Conservation (phyloP, 352 stramenopile species). For the Thraustotheca clavata region DNA sequence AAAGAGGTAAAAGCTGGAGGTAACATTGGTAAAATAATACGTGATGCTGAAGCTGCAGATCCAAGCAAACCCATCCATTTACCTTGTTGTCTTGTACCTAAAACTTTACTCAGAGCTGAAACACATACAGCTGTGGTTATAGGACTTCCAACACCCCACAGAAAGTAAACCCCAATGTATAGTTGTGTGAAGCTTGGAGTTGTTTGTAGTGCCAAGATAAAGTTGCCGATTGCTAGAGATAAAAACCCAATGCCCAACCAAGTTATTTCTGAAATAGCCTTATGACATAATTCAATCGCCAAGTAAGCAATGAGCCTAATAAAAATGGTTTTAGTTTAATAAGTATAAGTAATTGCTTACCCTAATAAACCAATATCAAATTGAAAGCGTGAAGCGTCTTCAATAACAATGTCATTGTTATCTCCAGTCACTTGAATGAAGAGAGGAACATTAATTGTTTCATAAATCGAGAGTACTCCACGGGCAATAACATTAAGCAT, state of each 20-base stretch:
- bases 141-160: slow-evolving; percentile 56
- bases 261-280: slow-evolving; percentile 50
- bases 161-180: slow-evolving; percentile 25
- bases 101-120: slow-evolving; percentile 47
- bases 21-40: slow-evolving; percentile 50
- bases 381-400: slow-evolving; percentile 69
- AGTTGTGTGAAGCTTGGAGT: background rate
- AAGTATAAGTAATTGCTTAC: background rate
- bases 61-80: slow-evolving; percentile 52
- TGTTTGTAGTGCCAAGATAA: slow-evolving; percentile 36
- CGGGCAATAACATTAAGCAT: slow-evolving; percentile 70
- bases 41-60: slow-evolving; percentile 41
- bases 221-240: slow-evolving; percentile 48
- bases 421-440: slow-evolving; percentile 59
- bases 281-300: slow-evolving; percentile 65
- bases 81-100: slow-evolving; percentile 42
- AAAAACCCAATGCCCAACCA: slow-evolving; percentile 61
- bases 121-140: slow-evolving; percentile 45
- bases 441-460: slow-evolving; percentile 73
- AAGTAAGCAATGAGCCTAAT: slow-evolving; percentile 56
- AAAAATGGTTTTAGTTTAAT: background rate
- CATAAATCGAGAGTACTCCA: slow-evolving; percentile 69
- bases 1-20: slow-evolving; percentile 33
- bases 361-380: slow-evolving; percentile 70
- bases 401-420: slow-evolving; percentile 47